These are phyloP conservation scores for Obba rivulosa DNA, from an alignment of 768 basidiomycete species.

Conservation along the genomic window DNA sequence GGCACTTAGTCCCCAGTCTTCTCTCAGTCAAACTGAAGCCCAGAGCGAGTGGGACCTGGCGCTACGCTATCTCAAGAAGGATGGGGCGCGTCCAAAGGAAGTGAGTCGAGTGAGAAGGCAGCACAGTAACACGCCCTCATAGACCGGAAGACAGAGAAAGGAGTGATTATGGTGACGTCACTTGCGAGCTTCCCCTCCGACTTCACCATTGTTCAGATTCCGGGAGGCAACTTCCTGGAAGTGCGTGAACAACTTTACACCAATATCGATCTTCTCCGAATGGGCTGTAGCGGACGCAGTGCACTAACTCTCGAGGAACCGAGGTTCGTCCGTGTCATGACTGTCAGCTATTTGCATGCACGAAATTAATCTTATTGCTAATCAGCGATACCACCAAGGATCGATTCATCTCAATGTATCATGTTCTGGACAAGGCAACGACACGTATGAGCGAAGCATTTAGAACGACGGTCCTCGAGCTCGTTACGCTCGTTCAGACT, in stretches of 20 bases:
- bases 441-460: constrained; percentile 37
- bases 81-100: constrained; percentile 71
- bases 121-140: no score
- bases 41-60: constrained; percentile 56
- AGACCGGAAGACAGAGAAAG: constrained; percentile 63
- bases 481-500: constrained; percentile 71
- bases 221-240: constrained; percentile 60
- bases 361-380: constrained; percentile 5
- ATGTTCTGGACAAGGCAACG: constrained; percentile 41
- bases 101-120: no score
- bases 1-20: constrained; percentile 42
- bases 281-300: constrained; percentile 76
- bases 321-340: constrained; percentile 37
- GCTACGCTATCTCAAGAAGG: constrained; percentile 55
- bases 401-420: constrained; percentile 69
- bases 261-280: constrained; percentile 79
- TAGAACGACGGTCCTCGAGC: constrained; percentile 62
- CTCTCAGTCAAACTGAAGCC: constrained; percentile 38
- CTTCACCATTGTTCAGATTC: constrained; percentile 78
- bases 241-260: constrained; percentile 65
- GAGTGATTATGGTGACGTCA: constrained; percentile 75
- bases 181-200: constrained; percentile 86
- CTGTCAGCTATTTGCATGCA: constrained; percentile 4
- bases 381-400: constrained; percentile 73
- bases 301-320: constrained; percentile 77